phyloP scores from a whole-genome alignment of 1,284 basidiomycete genomes.

The Boletus austroedulis region DNA sequence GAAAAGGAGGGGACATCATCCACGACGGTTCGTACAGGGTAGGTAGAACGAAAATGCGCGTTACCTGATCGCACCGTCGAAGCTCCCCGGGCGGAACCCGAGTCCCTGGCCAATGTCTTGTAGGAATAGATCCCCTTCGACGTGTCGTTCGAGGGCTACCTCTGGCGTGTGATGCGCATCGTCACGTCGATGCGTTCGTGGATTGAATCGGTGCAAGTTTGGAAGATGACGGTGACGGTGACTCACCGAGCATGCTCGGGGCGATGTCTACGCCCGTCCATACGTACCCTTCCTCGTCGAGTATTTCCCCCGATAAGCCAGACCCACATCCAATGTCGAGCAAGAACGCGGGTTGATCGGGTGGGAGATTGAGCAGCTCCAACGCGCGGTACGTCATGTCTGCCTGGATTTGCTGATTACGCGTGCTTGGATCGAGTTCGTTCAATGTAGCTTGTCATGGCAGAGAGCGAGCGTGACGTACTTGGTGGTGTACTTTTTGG shows the following conservation, averaged over 20 bases:
- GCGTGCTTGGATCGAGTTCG: slow-evolving; percentile 57
- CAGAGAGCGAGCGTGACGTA: slow-evolving; percentile 38
- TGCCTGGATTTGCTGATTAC: slow-evolving; percentile 95
- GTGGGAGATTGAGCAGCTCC: slow-evolving; percentile 84
- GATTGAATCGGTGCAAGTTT: too few species aligned
- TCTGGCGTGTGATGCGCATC: slow-evolving; percentile 49
- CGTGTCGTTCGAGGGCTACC: slow-evolving; percentile 89
- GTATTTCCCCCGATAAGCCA: slow-evolving; percentile 96
- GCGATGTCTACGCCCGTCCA: slow-evolving; percentile 97
- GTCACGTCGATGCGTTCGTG: not conserved
- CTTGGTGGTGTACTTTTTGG: slow-evolving; percentile 97
- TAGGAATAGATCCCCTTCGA: slow-evolving; percentile 90
- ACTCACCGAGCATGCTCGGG: slow-evolving; percentile 92
- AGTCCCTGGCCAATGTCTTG: slow-evolving; percentile 94
- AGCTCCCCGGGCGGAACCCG: slow-evolving; percentile 93
- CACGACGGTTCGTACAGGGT: not conserved
- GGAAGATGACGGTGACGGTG: too few species aligned
- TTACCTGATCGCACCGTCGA: slow-evolving; percentile 96
- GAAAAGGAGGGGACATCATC: not conserved
- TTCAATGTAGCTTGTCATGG: not conserved
- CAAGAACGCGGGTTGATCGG: slow-evolving; percentile 74
- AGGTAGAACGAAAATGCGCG: slow-evolving; percentile 11
- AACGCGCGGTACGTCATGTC: slow-evolving; percentile 97
- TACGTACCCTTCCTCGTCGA: slow-evolving; percentile 90
- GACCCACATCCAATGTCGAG: slow-evolving; percentile 98